Conservation (phyloP, 2,329 filamentous ascomycete genomes). For the Hypomyces rosellus region DNA sequence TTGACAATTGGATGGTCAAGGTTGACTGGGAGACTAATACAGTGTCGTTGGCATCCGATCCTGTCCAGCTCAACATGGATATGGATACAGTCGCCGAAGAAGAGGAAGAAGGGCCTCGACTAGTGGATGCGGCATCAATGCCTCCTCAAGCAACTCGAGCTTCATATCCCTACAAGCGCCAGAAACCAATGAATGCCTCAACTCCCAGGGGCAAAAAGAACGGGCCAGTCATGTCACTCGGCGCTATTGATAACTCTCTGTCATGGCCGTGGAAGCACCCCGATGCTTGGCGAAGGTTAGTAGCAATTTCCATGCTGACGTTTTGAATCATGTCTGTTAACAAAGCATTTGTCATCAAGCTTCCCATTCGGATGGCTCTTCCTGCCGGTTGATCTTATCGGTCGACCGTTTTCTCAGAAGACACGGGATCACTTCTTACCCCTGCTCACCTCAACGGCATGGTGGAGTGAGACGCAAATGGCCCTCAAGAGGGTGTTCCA, state of each 20-base stretch:
- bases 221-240: conserved; percentile 64
- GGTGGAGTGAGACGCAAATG: conserved; percentile 93
- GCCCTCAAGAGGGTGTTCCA: conserved; percentile 83
- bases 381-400: conserved; percentile 90
- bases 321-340: not conserved
- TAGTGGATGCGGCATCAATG: conserved; percentile 47
- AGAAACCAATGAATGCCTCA: conserved; percentile 80
- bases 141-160: conserved; percentile 35
- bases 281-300: conserved; percentile 67
- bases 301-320: not conserved
- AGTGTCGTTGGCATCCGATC: conserved; percentile 81
- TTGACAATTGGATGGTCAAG: conserved; percentile 99
- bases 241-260: conserved; percentile 94
- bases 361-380: conserved; percentile 99
- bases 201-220: conserved; percentile 38
- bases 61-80: conserved; percentile 60
- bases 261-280: conserved; percentile 99
- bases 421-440: conserved; percentile 95
- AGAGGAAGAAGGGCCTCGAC: conserved; percentile 47
- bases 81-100: conserved; percentile 35
- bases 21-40: conserved; percentile 79
- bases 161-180: conserved; percentile 64
- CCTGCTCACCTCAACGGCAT: conserved; percentile 84
- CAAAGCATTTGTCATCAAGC: conserved; percentile 40
- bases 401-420: conserved; percentile 89